phyloP scores from a whole-genome alignment of 163 green algal genomes.

The Scenedesmus sp. region DNA sequence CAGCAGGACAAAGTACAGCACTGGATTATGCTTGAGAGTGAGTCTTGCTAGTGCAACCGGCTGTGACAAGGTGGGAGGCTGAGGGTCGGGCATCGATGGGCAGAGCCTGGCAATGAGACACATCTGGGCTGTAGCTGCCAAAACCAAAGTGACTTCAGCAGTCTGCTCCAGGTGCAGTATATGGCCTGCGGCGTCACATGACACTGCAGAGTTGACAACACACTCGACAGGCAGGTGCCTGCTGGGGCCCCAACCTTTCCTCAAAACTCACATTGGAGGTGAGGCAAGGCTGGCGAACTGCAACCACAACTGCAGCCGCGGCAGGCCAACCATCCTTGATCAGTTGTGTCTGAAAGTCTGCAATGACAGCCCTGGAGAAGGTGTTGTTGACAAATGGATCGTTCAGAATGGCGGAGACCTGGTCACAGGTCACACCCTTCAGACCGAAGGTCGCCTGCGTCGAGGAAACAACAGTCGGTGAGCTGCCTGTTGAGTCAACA shows the following conservation, averaged over 20 bases:
- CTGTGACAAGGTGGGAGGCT: no score
- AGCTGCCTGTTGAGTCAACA: not conserved
- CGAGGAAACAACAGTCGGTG: not conserved
- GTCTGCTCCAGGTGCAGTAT: no score
- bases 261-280: not conserved
- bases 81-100: no score
- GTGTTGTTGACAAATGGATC: not conserved
- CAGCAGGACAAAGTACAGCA: not conserved
- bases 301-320: not conserved
- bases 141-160: no score
- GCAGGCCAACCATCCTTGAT: not conserved
- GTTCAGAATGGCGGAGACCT: not conserved
- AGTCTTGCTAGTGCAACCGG: no score
- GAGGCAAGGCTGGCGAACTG: not conserved
- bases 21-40: no score
- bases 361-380: not conserved
- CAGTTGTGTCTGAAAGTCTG: not conserved
- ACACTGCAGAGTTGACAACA: no score
- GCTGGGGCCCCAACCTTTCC: no score
- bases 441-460: not conserved
- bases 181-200: no score
- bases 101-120: no score
- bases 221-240: no score
- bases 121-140: no score
- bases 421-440: not conserved